phyloP scores from a whole-genome alignment of 345 rosid species.

The Citrus maxima region DNA sequence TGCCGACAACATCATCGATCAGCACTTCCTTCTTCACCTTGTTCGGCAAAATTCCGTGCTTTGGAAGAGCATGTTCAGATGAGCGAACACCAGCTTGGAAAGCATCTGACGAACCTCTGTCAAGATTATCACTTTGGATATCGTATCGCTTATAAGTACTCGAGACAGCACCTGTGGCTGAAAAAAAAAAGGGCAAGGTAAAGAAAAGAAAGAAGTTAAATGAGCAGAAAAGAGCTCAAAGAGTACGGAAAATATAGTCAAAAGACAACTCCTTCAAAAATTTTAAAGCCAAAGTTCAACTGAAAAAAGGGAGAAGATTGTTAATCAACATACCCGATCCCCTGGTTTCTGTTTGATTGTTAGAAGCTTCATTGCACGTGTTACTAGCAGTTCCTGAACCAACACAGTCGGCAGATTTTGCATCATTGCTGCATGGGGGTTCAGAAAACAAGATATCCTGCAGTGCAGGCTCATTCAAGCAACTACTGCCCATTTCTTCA shows the following conservation, averaged over 20 bases:
- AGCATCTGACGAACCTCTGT: constrained; percentile 27
- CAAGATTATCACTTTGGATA: constrained; percentile 31
- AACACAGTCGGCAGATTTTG: constrained; percentile 80
- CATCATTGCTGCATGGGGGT: constrained; percentile 57
- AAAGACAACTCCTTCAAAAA: background rate
- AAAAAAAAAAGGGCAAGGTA: background rate
- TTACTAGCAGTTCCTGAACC: constrained; percentile 98
- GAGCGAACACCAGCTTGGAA: constrained; percentile 15
- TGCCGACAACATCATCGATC: constrained; percentile 67
- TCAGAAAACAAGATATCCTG: constrained; percentile 69
- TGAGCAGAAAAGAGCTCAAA: background rate
- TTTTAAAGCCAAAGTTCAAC: background rate
- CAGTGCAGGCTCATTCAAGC: constrained; percentile 72
- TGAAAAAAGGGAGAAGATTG: background rate
- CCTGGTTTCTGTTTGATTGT: constrained; percentile 69
- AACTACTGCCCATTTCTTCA: constrained; percentile 75
- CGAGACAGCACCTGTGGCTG: constrained; percentile 62
- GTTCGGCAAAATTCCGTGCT: constrained; percentile 17
- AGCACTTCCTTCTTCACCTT: constrained; percentile 54
- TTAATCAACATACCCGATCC: constrained; percentile 60
- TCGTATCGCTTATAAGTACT: constrained; percentile 44
- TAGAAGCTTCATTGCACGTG: constrained; percentile 66
- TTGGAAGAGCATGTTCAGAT: constrained; percentile 16
- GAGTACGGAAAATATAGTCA: background rate
- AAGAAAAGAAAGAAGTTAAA: background rate